Percentiles rank a stretch among this genome's conserved stretches.
Evolutionary conservation across 169 alveolate genomes (phyloP).

Genomic region (Perkinsus chesapeaki): DNA sequence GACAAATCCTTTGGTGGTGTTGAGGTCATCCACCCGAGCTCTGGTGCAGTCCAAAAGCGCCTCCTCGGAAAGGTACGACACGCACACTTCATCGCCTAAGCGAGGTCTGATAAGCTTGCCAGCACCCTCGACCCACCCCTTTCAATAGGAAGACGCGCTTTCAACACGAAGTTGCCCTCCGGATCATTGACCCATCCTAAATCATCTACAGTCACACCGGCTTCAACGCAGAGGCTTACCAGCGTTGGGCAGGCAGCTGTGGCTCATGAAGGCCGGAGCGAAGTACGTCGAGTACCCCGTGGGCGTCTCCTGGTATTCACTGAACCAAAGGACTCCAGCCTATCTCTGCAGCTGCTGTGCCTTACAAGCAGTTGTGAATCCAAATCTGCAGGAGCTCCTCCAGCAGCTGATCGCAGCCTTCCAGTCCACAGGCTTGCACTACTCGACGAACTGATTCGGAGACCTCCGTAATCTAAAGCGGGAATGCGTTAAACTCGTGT

Average conservation of each 20-base stretch:
- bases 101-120: no score
- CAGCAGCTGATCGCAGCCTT: not conserved
- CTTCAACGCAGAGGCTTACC: not conserved
- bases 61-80: not conserved
- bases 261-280: not conserved
- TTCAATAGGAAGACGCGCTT: not conserved
- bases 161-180: not conserved
- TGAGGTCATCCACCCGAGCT: not conserved
- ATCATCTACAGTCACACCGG: not conserved
- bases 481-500: no score
- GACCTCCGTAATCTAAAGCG: not conserved
- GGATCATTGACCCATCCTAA: not conserved
- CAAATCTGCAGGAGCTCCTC: not conserved
- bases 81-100: not conserved
- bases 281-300: not conserved
- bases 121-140: not conserved
- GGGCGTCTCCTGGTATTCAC: constrained; percentile 1
- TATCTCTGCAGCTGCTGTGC: not conserved
- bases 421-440: not conserved
- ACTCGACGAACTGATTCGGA: not conserved
- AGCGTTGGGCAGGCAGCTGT: not conserved
- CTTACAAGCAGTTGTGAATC: not conserved
- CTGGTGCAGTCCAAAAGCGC: not conserved
- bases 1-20: not conserved
- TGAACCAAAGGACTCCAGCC: not conserved